Conservation (phyloP, 495 filamentous ascomycete genomes). For the Amniculicola lignicola region DNA sequence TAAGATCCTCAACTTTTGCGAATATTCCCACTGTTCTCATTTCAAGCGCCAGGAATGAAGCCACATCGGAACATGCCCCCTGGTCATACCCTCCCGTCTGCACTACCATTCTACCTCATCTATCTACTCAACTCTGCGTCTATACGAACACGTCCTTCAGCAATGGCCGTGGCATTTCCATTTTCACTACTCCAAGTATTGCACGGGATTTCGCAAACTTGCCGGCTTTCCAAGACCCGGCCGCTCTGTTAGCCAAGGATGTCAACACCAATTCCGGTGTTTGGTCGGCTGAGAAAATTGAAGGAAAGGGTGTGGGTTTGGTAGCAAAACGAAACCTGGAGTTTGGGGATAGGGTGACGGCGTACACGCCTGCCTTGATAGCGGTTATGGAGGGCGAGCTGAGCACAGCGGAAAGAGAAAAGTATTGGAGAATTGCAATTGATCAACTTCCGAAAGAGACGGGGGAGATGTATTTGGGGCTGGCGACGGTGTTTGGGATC, state of each 20-base stretch:
- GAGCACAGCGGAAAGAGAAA: slow-evolving; percentile 24
- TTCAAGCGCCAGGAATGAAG: neutral
- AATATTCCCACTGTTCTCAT: neutral
- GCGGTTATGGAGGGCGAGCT: slow-evolving; percentile 19
- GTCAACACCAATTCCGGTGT: slow-evolving; percentile 19
- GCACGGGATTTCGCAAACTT: slow-evolving; percentile 23
- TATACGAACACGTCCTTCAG: slow-evolving; percentile 27
- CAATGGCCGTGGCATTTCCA: slow-evolving; percentile 27
- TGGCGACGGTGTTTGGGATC: slow-evolving; percentile 16
- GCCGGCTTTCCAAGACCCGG: slow-evolving; percentile 17
- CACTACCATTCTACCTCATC: slow-evolving; percentile 4
- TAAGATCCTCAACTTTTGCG: too few relatives aligned
- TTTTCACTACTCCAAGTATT: slow-evolving; percentile 30
- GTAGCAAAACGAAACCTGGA: slow-evolving; percentile 17
- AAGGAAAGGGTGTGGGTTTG: slow-evolving; percentile 29
- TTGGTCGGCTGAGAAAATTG: slow-evolving; percentile 22
- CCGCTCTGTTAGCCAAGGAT: neutral
- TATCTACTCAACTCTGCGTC: slow-evolving; percentile 24
- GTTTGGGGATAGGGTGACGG: slow-evolving; percentile 19
- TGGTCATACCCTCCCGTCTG: slow-evolving; percentile 27
- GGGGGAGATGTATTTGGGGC: slow-evolving; percentile 11
- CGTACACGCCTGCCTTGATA: slow-evolving; percentile 27
- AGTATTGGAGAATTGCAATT: slow-evolving; percentile 24
- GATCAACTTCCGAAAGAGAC: slow-evolving; percentile 21
- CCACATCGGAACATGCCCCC: too few relatives aligned